Conservation (phyloP, 768 basidiomycete genomes). For the Naematelia aurantialba region DNA sequence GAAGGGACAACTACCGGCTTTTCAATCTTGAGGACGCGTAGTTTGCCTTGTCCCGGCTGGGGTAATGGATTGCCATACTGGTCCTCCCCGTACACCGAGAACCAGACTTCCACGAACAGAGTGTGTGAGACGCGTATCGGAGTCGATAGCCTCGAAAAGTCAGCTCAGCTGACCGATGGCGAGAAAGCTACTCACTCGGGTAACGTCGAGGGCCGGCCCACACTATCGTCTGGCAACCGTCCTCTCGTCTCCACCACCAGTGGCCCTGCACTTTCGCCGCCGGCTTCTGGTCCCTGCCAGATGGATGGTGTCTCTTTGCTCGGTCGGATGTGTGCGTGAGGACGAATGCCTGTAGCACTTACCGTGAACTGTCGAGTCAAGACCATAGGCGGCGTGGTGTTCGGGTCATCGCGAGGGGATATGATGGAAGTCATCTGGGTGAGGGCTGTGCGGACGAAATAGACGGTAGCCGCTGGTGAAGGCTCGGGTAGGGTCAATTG, state of each 20-base stretch:
- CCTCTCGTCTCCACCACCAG: constrained; percentile 23
- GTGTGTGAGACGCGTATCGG: constrained; percentile 20
- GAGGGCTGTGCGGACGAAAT: constrained; percentile 24
- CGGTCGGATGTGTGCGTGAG: neutral
- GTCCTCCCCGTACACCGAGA: constrained; percentile 34
- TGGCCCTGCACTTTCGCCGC: constrained; percentile 2
- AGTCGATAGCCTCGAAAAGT: too few species aligned
- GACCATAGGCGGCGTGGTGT: neutral
- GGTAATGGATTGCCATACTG: constrained; percentile 16
- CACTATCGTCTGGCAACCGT: constrained; percentile 38
- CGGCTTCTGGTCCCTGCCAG: constrained; percentile 21
- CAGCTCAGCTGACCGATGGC: too few species aligned
- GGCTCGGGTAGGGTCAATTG: constrained; percentile 23
- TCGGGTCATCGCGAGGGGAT: constrained; percentile 24
- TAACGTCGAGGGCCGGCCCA: constrained; percentile 38
- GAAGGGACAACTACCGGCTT: constrained; percentile 33
- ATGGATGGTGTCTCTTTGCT: constrained; percentile 12
- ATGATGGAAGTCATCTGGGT: constrained; percentile 27
- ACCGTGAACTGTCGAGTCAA: constrained; percentile 16
- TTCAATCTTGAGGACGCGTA: constrained; percentile 26
- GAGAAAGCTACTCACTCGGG: constrained; percentile 31
- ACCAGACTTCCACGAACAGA: constrained; percentile 35
- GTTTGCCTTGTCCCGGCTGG: constrained; percentile 21
- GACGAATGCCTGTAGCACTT: constrained; percentile 5
- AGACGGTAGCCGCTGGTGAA: constrained; percentile 29